Conservation (phyloP, 1,284 basidiomycete species). For the Austroboletus novae-zelandiae region DNA sequence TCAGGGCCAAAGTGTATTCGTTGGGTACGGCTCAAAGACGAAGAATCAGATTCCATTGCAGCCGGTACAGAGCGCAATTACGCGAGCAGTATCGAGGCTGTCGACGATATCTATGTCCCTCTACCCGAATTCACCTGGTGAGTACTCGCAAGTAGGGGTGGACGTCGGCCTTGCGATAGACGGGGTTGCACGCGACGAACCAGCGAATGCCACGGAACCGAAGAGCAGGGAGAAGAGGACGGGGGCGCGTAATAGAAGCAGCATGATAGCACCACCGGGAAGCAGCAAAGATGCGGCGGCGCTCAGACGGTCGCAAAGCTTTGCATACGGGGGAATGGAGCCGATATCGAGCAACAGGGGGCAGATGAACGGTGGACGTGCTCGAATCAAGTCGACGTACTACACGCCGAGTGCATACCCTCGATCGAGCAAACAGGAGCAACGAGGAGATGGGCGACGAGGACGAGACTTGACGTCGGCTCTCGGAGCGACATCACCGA, state of each 20-base stretch:
- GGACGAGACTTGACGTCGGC: slow-evolving; percentile 52
- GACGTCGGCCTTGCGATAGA: slow-evolving; percentile 47
- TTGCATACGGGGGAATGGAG: slow-evolving; percentile 57
- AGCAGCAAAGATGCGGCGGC: slow-evolving; percentile 22
- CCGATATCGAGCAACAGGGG: slow-evolving; percentile 24
- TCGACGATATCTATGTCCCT: slow-evolving; percentile 53
- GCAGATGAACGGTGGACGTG: slow-evolving; percentile 46
- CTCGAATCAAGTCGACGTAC: slow-evolving; percentile 66
- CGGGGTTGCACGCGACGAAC: slow-evolving; percentile 44
- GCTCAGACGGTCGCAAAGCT: slow-evolving; percentile 37
- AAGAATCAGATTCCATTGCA: slow-evolving; percentile 30
- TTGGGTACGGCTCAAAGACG: slow-evolving; percentile 25
- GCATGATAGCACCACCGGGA: slow-evolving; percentile 21
- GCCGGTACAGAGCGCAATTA: slow-evolving; percentile 36
- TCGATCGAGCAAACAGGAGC: slow-evolving; percentile 28
- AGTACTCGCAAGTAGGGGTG: slow-evolving; percentile 24
- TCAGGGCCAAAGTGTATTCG: slow-evolving; percentile 24
- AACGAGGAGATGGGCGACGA: slow-evolving; percentile 44
- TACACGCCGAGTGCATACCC: slow-evolving; percentile 56
- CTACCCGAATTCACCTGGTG: slow-evolving; percentile 47
- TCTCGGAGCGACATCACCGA: slow-evolving; percentile 48
- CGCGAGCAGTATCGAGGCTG: slow-evolving; percentile 43
- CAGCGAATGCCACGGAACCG: slow-evolving; percentile 27
- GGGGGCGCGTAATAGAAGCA: slow-evolving; percentile 34
- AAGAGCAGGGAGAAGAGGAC: slow-evolving; percentile 38